Conservation (phyloP, 257 asterid species). For the Solanum rostratum region DNA sequence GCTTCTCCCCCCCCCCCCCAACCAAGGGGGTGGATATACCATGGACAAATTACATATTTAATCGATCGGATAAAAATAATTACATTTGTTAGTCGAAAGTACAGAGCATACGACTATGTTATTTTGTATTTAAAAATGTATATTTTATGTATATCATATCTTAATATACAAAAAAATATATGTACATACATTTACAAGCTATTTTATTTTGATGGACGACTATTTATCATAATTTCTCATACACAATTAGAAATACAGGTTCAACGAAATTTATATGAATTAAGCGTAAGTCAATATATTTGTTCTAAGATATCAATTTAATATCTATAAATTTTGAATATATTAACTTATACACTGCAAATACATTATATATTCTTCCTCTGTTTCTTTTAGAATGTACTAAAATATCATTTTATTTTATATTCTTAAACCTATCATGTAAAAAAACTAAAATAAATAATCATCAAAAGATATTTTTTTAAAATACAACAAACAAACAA, state of each 20-base stretch:
- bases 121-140: background rate
- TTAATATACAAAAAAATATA: background rate
- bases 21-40: background rate
- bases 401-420: too few relatives aligned
- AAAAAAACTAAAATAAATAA: too few relatives aligned
- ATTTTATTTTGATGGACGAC: background rate
- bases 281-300: background rate
- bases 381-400: too few relatives aligned
- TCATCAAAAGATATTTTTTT: too few relatives aligned
- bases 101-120: too few relatives aligned
- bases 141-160: background rate
- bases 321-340: too few relatives aligned
- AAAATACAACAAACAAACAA: too few relatives aligned
- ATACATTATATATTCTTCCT: too few relatives aligned
- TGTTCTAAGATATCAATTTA: background rate
- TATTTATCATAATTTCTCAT: background rate
- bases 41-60: background rate
- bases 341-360: too few relatives aligned
- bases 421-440: too few relatives aligned
- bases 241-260: background rate
- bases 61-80: background rate
- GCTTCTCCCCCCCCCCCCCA: background rate
- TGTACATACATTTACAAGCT: background rate
- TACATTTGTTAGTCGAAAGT: too few relatives aligned
- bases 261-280: background rate